Evolutionary conservation across 176 grass and related monocot genomes (phyloP).

Genomic region (Oryza rufipogon): DNA sequence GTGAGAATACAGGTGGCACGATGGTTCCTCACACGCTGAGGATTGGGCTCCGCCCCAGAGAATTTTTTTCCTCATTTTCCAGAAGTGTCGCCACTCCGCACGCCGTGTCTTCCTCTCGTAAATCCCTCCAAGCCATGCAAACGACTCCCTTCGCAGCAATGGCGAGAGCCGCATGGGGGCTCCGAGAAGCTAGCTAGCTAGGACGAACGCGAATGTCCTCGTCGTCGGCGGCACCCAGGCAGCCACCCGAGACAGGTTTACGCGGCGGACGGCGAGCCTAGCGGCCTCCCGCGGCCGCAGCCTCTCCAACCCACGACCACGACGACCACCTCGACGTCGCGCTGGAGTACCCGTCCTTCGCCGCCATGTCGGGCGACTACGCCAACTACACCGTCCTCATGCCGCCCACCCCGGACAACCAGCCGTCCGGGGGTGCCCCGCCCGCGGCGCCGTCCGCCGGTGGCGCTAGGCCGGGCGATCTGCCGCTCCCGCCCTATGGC

Average conservation of each 20-base stretch:
- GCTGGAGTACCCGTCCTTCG: conserved; percentile 20
- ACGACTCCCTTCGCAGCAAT: conserved; percentile 19
- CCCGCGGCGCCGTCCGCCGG: background rate
- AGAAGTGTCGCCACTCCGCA: conserved; percentile 27
- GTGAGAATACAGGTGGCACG: no score
- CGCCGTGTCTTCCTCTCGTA: conserved; percentile 2
- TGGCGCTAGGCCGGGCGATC: conserved; percentile 44
- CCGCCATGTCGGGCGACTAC: conserved; percentile 60
- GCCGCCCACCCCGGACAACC: conserved; percentile 93
- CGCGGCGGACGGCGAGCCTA: conserved; percentile 47
- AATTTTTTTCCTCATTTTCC: no score
- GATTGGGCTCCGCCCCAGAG: no score
- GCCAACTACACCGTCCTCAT: conserved; percentile 83
- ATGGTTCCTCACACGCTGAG: no score
- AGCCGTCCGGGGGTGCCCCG: conserved; percentile 42
- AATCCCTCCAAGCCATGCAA: conserved; percentile 48
- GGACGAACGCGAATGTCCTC: conserved; percentile 18
- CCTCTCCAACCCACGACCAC: conserved; percentile 32
- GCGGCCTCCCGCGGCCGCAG: conserved; percentile 42
- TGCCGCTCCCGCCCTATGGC: conserved; percentile 29
- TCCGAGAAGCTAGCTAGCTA: conserved; percentile 33
- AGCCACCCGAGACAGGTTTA: conserved; percentile 44
- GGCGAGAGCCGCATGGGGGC: conserved; percentile 18
- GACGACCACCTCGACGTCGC: conserved; percentile 50
- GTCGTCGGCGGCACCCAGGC: conserved; percentile 38